These are phyloP conservation scores for Penicillium robsamsonii DNA, from an alignment of 495 filamentous ascomycete species.

Conservation along the genomic window DNA sequence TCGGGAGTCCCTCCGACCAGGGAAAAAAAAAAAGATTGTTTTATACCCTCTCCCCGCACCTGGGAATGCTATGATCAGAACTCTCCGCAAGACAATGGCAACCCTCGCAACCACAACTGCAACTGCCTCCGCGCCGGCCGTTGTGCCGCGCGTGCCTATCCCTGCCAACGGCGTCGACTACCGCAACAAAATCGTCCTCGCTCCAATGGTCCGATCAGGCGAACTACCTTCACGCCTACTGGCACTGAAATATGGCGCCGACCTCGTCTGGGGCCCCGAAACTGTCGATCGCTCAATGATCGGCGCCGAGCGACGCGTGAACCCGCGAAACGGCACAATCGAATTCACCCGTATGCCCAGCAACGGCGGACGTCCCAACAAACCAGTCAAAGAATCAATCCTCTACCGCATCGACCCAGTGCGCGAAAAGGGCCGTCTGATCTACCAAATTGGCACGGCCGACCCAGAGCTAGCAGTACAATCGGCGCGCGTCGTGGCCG, in stretches of 20 bases:
- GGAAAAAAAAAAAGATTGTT: slow-evolving; percentile 10
- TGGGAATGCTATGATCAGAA: slow-evolving; percentile 45
- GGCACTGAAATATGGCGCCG: slow-evolving; percentile 90
- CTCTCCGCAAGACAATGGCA: slow-evolving; percentile 54
- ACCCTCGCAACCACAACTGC: slow-evolving; percentile 31
- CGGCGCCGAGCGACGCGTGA: slow-evolving; percentile 72
- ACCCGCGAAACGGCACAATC: slow-evolving; percentile 69
- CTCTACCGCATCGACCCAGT: slow-evolving; percentile 81
- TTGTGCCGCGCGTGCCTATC: slow-evolving; percentile 64
- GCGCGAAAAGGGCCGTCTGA: slow-evolving; percentile 65
- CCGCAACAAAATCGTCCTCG: slow-evolving; percentile 86
- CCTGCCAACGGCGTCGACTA: slow-evolving; percentile 89
- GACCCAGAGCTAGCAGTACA: slow-evolving; percentile 75
- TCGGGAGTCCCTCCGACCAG: slow-evolving; percentile 10
- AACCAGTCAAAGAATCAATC: slow-evolving; percentile 59
- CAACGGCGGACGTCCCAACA: slow-evolving; percentile 53
- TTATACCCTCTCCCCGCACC: slow-evolving; percentile 1
- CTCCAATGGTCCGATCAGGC: slow-evolving; percentile 95
- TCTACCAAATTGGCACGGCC: slow-evolving; percentile 91
- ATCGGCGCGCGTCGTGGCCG: slow-evolving; percentile 78
- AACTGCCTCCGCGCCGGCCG: slow-evolving; percentile 3
- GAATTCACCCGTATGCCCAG: slow-evolving; percentile 79
- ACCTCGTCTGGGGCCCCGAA: slow-evolving; percentile 96
- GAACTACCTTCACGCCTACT: slow-evolving; percentile 86
- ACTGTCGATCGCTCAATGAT: slow-evolving; percentile 89